Evolutionary conservation across 139 green algal species (phyloP), one percentile per base, ranked within the genome.

Genomic region (Chlamydomonas sp.): DNA sequence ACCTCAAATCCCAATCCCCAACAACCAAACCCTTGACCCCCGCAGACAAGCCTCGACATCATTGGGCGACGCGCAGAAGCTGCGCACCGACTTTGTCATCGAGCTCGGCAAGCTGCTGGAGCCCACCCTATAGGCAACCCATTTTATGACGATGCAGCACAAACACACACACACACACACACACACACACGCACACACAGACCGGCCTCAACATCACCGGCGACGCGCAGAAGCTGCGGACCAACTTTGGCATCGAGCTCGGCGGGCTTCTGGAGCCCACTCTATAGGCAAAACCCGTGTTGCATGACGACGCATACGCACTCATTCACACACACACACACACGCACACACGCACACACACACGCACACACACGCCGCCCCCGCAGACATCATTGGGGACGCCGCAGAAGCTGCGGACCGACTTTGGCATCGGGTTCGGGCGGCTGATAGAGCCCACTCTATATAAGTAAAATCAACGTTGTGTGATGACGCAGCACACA

Each of bases 11-110:
- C n/a, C n/a, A n/a, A n/a, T n/a, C n/a, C n/a, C n/a, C n/a, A n/a
- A n/a, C n/a, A n/a, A n/a, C n/a, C n/a, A n/a, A n/a, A n/a, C n/a
- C n/a, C n/a, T n/a, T n/a, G n/a, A n/a, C n/a, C n/a, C n/a, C n/a
- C n/a, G n/a, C n/a, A n/a, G n/a, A n/a, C 59, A 37, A 58, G 69
- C 3, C 31, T 75, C 37, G 48, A 59, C 58, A 75, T 75, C 58
- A 62, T 31, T 58, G n/a, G 69, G 69, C 36, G 69, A 75, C 28
- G 58, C 69, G 29, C 36, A 69, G 22, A 75, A 75, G 58, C 58
- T 75, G 24, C 20, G 37, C 3, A 36, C n/a, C 22, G 69, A 75
- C 30, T 67, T 69, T 48, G 36, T 22, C 31, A 16, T 74, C 31
- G 50, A 66, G 36, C 22, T 74, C 24, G 34, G 57, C 22, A 57